Evolutionary conservation across 441 rosid genomes (phyloP).

Genomic region (Manihot esculenta): DNA sequence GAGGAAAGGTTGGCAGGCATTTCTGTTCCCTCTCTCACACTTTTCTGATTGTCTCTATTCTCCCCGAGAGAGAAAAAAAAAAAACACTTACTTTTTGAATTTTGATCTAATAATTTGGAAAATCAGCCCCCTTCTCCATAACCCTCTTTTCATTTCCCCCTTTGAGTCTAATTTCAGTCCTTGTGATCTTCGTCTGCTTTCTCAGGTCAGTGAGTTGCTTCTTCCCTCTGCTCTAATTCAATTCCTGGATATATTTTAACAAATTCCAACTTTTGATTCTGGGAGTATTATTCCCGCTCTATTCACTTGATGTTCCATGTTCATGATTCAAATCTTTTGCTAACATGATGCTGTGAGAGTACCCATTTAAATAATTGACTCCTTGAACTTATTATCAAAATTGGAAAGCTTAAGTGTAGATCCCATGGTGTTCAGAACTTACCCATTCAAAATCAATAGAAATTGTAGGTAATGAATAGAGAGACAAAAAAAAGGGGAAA

Average conservation of each 20-base stretch:
- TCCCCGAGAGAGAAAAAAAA: no score
- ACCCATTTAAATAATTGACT: no score
- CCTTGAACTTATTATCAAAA: not conserved
- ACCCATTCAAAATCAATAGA: not conserved
- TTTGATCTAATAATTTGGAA: not conserved
- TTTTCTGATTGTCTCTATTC: conserved; percentile 30
- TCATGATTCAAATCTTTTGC: not conserved
- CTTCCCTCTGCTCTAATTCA: not conserved
- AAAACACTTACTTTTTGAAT: conserved; percentile 2
- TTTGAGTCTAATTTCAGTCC: not conserved
- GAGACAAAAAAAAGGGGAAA: not conserved
- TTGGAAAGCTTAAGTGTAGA: not conserved
- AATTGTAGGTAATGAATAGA: not conserved
- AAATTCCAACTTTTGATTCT: not conserved
- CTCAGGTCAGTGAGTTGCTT: conserved; percentile 2
- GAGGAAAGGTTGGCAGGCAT: not conserved
- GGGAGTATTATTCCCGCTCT: no score
- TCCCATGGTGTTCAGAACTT: not conserved
- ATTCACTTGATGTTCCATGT: no score
- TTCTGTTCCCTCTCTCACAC: conserved; percentile 12
- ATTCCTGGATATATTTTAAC: not conserved
- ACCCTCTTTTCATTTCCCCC: not conserved
- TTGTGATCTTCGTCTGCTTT: not conserved
- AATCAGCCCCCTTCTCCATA: not conserved
- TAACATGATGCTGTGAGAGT: not conserved